Conservation (phyloP, 768 basidiomycete genomes). For the Tulasnella sp. region DNA sequence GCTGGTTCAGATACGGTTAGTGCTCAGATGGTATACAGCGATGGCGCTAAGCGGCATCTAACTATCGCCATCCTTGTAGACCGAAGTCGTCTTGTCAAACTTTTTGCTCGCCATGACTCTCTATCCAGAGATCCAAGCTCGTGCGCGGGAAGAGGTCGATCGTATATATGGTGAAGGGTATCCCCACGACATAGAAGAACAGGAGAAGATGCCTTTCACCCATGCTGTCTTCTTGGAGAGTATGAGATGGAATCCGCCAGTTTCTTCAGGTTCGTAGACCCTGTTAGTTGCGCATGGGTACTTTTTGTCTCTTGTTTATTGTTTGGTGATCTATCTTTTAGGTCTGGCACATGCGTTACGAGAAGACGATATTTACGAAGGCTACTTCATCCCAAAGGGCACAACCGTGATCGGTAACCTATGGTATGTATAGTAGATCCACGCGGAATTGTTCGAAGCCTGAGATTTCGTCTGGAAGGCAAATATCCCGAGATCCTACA, state of each 20-base stretch:
- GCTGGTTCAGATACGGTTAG: background rate
- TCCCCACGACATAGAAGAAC: slow-evolving; percentile 8
- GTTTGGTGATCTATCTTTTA: background rate
- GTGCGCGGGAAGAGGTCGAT: slow-evolving; percentile 22
- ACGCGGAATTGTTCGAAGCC: background rate
- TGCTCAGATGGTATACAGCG: background rate
- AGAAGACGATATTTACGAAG: slow-evolving; percentile 28
- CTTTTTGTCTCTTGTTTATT: background rate
- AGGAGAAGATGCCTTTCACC: slow-evolving; percentile 20
- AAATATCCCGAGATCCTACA: background rate
- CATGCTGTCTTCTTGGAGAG: slow-evolving; percentile 9
- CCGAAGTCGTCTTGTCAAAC: background rate
- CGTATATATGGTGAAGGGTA: background rate
- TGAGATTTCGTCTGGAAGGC: background rate
- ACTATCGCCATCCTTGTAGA: background rate
- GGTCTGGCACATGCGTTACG: slow-evolving; percentile 13
- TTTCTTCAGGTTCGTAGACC: background rate
- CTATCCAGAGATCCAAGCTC: slow-evolving; percentile 22
- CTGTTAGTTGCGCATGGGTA: no score
- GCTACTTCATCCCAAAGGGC: slow-evolving; percentile 25
- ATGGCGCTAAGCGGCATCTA: background rate
- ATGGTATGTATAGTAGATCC: background rate
- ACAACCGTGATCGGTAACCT: slow-evolving; percentile 7
- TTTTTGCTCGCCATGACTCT: slow-evolving; percentile 30
- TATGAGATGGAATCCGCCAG: slow-evolving; percentile 1